Evolutionary conservation across 2,329 filamentous ascomycete genomes (phyloP).

Genomic region (Chalara sp.): DNA sequence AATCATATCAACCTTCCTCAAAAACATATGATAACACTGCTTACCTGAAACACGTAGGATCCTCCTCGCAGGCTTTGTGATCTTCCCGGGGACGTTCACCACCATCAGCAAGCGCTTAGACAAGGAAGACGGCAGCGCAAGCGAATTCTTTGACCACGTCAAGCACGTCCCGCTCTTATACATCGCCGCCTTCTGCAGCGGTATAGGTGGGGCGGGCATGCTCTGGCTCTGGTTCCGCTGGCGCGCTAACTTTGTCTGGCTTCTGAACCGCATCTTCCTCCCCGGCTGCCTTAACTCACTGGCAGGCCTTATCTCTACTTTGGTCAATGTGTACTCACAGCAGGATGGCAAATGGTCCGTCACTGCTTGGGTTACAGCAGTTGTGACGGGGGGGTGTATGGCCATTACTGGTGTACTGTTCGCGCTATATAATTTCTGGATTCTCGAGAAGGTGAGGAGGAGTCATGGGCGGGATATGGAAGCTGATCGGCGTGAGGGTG

Average conservation of each 20-base stretch:
- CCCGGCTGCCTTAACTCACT: conserved; percentile 21
- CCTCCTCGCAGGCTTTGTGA: conserved; percentile 23
- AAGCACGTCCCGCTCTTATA: conserved; percentile 20
- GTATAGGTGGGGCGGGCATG: conserved; percentile 20
- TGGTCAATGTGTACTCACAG: conserved; percentile 8
- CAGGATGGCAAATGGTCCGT: conserved; percentile 6
- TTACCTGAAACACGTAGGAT: conserved; percentile 3
- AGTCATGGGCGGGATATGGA: conserved; percentile 19
- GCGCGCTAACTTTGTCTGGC: conserved; percentile 22
- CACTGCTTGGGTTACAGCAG: conserved; percentile 21
- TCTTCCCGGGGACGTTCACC: conserved; percentile 25
- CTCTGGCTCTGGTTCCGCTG: conserved; percentile 15
- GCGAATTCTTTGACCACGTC: conserved; percentile 10
- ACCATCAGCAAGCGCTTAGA: conserved; percentile 6
- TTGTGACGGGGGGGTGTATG: conserved; percentile 15
- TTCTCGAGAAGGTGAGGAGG: conserved; percentile 19
- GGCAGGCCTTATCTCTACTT: conserved; percentile 20
- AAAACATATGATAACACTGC: too few relatives aligned
- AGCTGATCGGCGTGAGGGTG: conserved; percentile 1
- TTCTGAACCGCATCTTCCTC: conserved; percentile 21
- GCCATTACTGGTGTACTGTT: conserved; percentile 17
- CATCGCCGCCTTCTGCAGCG: conserved; percentile 15
- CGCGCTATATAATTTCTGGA: conserved; percentile 21
- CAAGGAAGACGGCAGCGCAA: background rate
- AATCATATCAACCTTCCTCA: too few relatives aligned